These are phyloP conservation scores for Backusella macrospora DNA, from an alignment of 192 early-diverging fungal genomes.

Conservation along the genomic window DNA sequence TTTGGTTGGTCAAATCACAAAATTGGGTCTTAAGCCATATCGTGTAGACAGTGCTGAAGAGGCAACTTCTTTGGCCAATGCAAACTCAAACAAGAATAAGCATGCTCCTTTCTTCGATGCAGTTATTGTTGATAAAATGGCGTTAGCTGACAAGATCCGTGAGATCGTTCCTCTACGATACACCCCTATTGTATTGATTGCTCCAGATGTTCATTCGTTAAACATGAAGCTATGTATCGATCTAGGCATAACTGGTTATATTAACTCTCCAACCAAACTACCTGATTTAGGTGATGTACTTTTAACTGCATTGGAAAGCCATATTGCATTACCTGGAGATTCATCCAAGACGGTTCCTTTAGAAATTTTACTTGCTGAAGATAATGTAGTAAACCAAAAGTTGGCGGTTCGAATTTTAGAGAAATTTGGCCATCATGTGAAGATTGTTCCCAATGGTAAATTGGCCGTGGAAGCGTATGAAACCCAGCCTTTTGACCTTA, in stretches of 20 bases:
- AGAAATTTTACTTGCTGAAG: conserved; percentile 80
- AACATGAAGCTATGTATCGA: conserved; percentile 68
- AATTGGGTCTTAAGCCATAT: conserved; percentile 52
- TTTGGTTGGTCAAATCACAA: conserved; percentile 53
- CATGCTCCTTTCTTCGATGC: conserved; percentile 59
- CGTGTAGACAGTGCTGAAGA: conserved; percentile 50
- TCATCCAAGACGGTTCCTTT: conserved; percentile 62
- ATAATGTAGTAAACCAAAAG: conserved; percentile 86
- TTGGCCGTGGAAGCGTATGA: conserved; percentile 73
- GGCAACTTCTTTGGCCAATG: conserved; percentile 37
- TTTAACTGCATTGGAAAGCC: conserved; percentile 69
- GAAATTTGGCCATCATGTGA: conserved; percentile 77
- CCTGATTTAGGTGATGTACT: conserved; percentile 67
- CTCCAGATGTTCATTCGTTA: conserved; percentile 53
- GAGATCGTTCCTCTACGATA: conserved; percentile 58
- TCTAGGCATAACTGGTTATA: conserved; percentile 67
- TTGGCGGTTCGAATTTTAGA: conserved; percentile 71
- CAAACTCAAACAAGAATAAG: conserved; percentile 36
- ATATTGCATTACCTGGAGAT: conserved; percentile 60
- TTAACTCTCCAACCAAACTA: conserved; percentile 61
- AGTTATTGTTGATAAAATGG: conserved; percentile 65
- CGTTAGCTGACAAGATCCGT: conserved; percentile 60
- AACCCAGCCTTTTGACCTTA: conserved; percentile 58
- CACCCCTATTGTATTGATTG: conserved; percentile 73
- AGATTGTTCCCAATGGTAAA: conserved; percentile 77